These are phyloP conservation scores for Chaetomium sp. DNA, from an alignment of 2,329 filamentous ascomycete species.

Conservation along the genomic window DNA sequence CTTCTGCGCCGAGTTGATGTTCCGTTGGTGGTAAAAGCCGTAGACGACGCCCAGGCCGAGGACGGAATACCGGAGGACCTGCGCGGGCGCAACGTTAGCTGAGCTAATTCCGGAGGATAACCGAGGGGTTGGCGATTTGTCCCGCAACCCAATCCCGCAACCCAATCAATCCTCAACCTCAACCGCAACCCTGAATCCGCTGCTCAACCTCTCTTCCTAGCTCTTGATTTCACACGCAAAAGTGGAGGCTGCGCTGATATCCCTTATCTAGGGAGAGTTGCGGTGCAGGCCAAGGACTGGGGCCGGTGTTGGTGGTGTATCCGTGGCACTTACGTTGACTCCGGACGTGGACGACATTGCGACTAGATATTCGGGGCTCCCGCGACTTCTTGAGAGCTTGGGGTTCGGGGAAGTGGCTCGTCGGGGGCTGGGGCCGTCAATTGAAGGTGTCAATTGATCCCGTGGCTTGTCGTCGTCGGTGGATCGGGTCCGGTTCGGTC, in stretches of 20 bases:
- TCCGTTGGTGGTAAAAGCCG: slow-evolving; percentile 90
- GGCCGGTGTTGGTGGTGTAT: slow-evolving; percentile 3
- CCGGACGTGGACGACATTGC: slow-evolving; percentile 39
- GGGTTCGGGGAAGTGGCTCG: slow-evolving; percentile 24
- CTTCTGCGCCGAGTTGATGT: slow-evolving; percentile 72
- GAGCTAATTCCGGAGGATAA: background rate
- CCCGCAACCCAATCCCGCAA: slow-evolving; percentile 4
- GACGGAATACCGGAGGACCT: slow-evolving; percentile 98
- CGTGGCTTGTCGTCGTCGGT: slow-evolving; percentile 35
- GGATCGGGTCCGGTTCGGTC: slow-evolving; percentile 30
- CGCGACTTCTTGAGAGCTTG: slow-evolving; percentile 21
- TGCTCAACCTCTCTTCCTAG: background rate
- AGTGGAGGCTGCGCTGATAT: background rate
- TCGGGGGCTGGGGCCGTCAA: slow-evolving; percentile 29
- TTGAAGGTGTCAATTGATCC: slow-evolving; percentile 35
- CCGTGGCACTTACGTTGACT: slow-evolving; percentile 39
- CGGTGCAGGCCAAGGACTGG: background rate
- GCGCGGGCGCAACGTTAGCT: slow-evolving; percentile 28
- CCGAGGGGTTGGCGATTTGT: slow-evolving; percentile 6
- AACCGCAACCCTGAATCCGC: background rate
- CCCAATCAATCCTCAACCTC: background rate
- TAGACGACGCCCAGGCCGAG: slow-evolving; percentile 91
- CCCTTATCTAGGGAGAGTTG: background rate
- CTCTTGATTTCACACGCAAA: background rate
- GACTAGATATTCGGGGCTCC: slow-evolving; percentile 21